Conservation (phyloP, 2,329 filamentous ascomycete species). For the Trichoderma oligosporum region DNA sequence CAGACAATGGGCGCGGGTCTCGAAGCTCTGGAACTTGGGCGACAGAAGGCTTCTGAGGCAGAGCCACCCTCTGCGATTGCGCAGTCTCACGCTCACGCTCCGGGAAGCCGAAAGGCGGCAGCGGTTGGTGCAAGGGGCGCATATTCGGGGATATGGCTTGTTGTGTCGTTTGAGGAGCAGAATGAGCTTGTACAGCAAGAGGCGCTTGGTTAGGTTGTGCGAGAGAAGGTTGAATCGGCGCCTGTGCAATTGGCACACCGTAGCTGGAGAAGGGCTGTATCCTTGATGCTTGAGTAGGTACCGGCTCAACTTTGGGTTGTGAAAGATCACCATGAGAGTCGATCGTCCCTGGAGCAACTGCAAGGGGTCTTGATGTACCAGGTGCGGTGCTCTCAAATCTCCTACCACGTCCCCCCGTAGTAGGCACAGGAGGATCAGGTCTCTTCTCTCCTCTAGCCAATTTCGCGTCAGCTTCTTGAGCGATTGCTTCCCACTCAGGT, state of each 20-base stretch:
- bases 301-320: constrained; percentile 44
- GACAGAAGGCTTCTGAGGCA: constrained; percentile 39
- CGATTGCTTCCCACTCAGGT: constrained; percentile 57
- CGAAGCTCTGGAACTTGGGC: constrained; percentile 34
- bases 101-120: constrained; percentile 42
- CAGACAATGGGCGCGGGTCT: constrained; percentile 34
- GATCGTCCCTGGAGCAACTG: constrained; percentile 40
- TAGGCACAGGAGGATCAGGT: constrained; percentile 57
- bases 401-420: constrained; percentile 47
- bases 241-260: constrained; percentile 46
- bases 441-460: constrained; percentile 53
- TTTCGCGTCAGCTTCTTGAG: constrained; percentile 57
- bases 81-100: constrained; percentile 40
- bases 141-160: constrained; percentile 47
- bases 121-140: constrained; percentile 43
- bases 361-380: constrained; percentile 40
- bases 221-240: constrained; percentile 32
- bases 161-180: constrained; percentile 36
- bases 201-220: constrained; percentile 28
- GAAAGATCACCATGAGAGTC: constrained; percentile 46
- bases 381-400: constrained; percentile 43
- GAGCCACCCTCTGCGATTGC: constrained; percentile 36
- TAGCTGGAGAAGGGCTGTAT: constrained; percentile 42
- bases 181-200: constrained; percentile 35
- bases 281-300: constrained; percentile 30